Evolutionary conservation across 768 basidiomycete genomes (phyloP), one percentile per base, ranked within the genome.

Genomic region (Pisolithus marmoratus): DNA sequence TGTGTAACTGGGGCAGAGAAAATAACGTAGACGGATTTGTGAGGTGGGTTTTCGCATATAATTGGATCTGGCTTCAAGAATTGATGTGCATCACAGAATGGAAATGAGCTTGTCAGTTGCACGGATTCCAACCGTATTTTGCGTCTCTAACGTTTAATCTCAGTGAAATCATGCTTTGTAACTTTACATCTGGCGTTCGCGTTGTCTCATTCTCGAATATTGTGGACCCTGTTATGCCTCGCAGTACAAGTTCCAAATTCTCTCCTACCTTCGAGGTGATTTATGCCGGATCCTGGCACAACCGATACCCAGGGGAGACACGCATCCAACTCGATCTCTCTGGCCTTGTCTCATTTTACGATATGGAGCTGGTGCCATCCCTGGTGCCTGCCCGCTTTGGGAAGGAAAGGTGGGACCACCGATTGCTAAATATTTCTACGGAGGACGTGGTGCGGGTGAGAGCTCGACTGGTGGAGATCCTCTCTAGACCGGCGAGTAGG

Each of bases 101-200:
- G 73, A 77, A 67, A 70, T 73, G 69, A 69, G 75, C 55, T 77
- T 79, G 75, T 77, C 54, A 56, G 75, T 63, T 23, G 8, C 8
- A 29, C 8, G 2, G n/a, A 38, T 22, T 49, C 8, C 5, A 12
- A 22, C 26, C 15, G 15, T 12, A 2, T 15, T 23, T 8, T 2
- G 24, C 7, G n/a, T 22, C 12, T 31, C 22, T 29, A 23, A 19
- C 36, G 11, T 27, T 15, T 38, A n/a, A 20, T 26, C 23, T 38
- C 42, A 78, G 76, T 52, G 78, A 80, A 59, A 61, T 76, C 15
- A 75, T 77, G 70, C 61, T 77, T 8, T 79, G 77, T 54, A 68
- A 78, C 54, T 77, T 80, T 54, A 67, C 62, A 1, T 56, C 61
- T 1, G 75, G 74, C 3, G 61, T 79, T 6, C 60, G 70, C 8